phyloP scores from a whole-genome alignment of 768 basidiomycete species.

The Nevesoporus exiguus region DNA sequence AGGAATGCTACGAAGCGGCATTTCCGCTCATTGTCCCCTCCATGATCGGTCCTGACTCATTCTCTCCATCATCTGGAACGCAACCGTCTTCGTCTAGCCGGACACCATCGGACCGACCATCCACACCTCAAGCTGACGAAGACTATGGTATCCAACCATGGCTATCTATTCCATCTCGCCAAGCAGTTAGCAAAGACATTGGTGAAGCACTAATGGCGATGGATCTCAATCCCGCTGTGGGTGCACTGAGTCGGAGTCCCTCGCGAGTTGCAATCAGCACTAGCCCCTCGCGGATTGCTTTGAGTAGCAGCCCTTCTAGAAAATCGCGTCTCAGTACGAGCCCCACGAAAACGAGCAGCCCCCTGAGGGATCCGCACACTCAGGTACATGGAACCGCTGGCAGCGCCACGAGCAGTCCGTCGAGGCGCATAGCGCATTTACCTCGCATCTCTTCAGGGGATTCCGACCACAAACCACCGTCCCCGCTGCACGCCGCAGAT shows the following conservation, averaged over 20 bases:
- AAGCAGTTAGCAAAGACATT: slow-evolving; percentile 16
- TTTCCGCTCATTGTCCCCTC: slow-evolving; percentile 51
- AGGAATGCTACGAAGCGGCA: slow-evolving; percentile 81
- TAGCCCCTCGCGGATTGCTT: slow-evolving; percentile 21
- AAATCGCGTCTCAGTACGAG: slow-evolving; percentile 24
- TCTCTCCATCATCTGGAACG: slow-evolving; percentile 6
- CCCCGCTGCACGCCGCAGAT: slow-evolving; percentile 3
- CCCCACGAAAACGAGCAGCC: slow-evolving; percentile 19
- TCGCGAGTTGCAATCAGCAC: slow-evolving; percentile 16
- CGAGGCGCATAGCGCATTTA: slow-evolving; percentile 18
- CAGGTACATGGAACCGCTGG: slow-evolving; percentile 5
- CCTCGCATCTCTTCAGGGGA: slow-evolving; percentile 21
- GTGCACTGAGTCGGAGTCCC: slow-evolving; percentile 23
- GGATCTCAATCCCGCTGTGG: slow-evolving; percentile 21
- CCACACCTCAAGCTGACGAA: slow-evolving; percentile 20
- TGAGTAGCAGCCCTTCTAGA: slow-evolving; percentile 22
- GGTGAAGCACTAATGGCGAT: slow-evolving; percentile 40
- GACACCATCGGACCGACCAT: slow-evolving; percentile 14
- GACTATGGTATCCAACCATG: slow-evolving; percentile 26
- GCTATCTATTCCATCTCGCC: slow-evolving; percentile 28
- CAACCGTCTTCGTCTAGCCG: slow-evolving; percentile 8
- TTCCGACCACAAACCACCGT: slow-evolving; percentile 8
- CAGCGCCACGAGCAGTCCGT: slow-evolving; percentile 22
- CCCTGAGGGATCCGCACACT: slow-evolving; percentile 13
- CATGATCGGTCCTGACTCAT: neutral